phyloP scores from a whole-genome alignment of 2,329 filamentous ascomycete species.

The Epichloe glyceriae region DNA sequence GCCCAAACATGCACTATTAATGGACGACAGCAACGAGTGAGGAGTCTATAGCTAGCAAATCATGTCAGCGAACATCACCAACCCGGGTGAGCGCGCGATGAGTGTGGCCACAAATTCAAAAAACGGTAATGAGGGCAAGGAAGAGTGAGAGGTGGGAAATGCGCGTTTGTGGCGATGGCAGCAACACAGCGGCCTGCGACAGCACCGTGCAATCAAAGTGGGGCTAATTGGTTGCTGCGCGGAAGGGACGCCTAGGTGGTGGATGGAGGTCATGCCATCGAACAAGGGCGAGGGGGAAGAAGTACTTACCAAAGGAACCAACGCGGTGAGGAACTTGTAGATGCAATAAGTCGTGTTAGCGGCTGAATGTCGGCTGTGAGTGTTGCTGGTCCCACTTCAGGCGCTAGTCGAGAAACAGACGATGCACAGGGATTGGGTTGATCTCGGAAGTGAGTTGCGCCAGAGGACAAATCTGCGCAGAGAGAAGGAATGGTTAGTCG shows the following conservation, averaged over 20 bases:
- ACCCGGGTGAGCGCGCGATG: constrained; percentile 3
- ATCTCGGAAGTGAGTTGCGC: not conserved
- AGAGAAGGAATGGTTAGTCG: constrained; percentile 1
- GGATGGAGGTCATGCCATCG: constrained; percentile 1
- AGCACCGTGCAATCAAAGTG: not conserved
- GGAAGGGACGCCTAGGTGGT: not conserved
- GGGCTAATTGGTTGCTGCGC: not conserved
- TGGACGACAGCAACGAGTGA: constrained; percentile 3
- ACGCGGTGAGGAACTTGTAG: constrained; percentile 3
- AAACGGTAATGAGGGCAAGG: not conserved
- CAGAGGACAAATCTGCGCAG: constrained; percentile 1
- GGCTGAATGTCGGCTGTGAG: constrained; percentile 8
- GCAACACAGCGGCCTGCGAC: not conserved
- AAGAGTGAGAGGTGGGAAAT: constrained; percentile 8
- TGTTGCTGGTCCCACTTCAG: not conserved
- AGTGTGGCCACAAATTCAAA: constrained; percentile 4
- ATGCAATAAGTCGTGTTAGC: not conserved
- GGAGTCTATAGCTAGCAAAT: constrained; percentile 16
- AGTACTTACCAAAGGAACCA: constrained; percentile 6
- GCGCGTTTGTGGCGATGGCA: not conserved
- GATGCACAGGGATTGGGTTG: constrained; percentile 7
- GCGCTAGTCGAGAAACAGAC: constrained; percentile 6
- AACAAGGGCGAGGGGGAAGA: not conserved
- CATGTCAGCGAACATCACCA: constrained; percentile 18
- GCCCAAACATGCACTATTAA: constrained; percentile 11